Evolutionary conservation across 129 eudicot species (phyloP).

Genomic region (Flaveria robusta): DNA sequence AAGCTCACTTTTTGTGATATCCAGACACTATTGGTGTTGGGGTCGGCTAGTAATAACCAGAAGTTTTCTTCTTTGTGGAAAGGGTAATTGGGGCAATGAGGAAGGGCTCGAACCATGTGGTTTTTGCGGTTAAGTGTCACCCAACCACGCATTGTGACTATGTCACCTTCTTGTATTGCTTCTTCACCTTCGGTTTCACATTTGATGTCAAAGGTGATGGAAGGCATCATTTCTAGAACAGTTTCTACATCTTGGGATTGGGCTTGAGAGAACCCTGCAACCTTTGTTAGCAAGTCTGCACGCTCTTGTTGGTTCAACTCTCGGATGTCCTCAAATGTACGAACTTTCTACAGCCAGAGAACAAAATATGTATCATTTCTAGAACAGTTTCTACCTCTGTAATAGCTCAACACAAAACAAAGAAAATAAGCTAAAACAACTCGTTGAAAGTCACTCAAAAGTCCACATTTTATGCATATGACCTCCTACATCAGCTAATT

Average conservation of each 20-base stretch:
- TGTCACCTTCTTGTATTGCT: constrained; percentile 89
- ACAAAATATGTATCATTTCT: not conserved
- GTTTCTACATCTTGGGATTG: constrained; percentile 77
- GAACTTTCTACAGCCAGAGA: constrained; percentile 58
- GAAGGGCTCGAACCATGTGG: constrained; percentile 60
- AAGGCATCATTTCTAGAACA: constrained; percentile 87
- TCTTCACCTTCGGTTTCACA: constrained; percentile 99
- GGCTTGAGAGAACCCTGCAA: constrained; percentile 59
- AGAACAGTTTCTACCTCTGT: too few species aligned
- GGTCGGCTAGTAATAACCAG: constrained; percentile 81
- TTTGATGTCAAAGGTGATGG: constrained; percentile 60
- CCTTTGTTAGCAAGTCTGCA: constrained; percentile 58
- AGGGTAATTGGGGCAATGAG: constrained; percentile 84
- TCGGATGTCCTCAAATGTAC: constrained; percentile 73
- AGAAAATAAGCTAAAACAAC: too few species aligned
- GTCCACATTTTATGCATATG: too few species aligned
- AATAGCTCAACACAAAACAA: too few species aligned
- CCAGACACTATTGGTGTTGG: constrained; percentile 75
- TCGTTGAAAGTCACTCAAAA: too few species aligned
- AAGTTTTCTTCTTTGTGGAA: constrained; percentile 83
- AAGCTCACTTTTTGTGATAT: constrained; percentile 85
- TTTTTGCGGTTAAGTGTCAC: constrained; percentile 71
- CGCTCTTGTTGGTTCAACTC: constrained; percentile 78
- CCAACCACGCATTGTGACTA: constrained; percentile 91
- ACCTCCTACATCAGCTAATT: too few species aligned